phyloP scores from a whole-genome alignment of 495 filamentous ascomycete species.

The Penicillium longicatenatum region DNA sequence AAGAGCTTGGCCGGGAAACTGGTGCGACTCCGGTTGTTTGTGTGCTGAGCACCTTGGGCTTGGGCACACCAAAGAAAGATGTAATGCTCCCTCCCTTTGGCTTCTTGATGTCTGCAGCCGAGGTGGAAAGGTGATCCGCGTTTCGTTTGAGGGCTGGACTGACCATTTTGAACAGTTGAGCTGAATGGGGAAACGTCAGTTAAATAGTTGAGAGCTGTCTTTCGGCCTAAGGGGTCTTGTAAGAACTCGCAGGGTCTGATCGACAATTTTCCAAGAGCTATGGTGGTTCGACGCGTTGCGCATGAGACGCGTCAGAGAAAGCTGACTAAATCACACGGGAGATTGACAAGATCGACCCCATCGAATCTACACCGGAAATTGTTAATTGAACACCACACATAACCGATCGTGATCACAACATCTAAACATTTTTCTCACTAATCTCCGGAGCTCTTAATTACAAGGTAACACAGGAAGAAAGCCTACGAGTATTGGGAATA shows the following conservation, averaged over 20 bases:
- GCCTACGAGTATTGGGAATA: neutral
- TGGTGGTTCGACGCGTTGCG: slow-evolving; percentile 22
- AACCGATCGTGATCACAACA: too few species aligned
- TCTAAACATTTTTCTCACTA: too few species aligned
- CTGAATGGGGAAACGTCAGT: neutral
- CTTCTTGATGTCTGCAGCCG: slow-evolving; percentile 54
- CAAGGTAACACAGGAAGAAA: neutral
- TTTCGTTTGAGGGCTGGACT: slow-evolving; percentile 38
- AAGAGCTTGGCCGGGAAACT: slow-evolving; percentile 51
- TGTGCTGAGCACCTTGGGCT: slow-evolving; percentile 39
- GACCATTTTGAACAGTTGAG: slow-evolving; percentile 23
- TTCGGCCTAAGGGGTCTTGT: neutral
- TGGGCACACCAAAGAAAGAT: slow-evolving; percentile 64
- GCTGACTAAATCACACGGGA: slow-evolving; percentile 7
- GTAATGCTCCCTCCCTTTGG: slow-evolving; percentile 67
- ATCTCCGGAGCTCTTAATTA: neutral
- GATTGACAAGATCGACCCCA: neutral
- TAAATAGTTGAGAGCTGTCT: neutral
- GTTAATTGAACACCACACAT: too few species aligned
- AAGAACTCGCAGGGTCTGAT: too few species aligned
- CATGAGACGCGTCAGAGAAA: slow-evolving; percentile 17
- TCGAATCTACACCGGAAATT: neutral
- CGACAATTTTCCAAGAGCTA: neutral
- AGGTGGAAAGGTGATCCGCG: slow-evolving; percentile 32
- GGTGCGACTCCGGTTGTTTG: slow-evolving; percentile 34